A percentile compares a stretch with the other conserved stretches of the same genome.
Evolutionary conservation across 1,284 basidiomycete species (phyloP).

Genomic region (Microbotryum silenes-acaulis): DNA sequence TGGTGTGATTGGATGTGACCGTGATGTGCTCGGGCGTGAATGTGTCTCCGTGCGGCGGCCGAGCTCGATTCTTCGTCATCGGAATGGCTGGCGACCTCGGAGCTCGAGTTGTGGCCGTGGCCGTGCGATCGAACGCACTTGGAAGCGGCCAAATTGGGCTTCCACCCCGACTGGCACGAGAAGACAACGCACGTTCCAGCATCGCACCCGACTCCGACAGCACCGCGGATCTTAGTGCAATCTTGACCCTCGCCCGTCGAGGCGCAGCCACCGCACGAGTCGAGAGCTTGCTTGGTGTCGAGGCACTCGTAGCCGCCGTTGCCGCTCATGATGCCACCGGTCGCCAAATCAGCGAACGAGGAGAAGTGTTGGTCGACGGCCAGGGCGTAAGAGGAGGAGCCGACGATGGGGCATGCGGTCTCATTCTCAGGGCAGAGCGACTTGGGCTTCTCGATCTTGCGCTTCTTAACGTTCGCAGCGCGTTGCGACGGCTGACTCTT

Average conservation of each 20-base stretch:
- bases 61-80: slow-evolving; percentile 2
- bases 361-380: slow-evolving; percentile 23
- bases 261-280: slow-evolving; percentile 62
- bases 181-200: slow-evolving; percentile 35
- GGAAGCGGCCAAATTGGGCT: slow-evolving; percentile 14
- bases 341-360: slow-evolving; percentile 10
- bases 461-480: slow-evolving; percentile 16
- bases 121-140: slow-evolving; percentile 19
- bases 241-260: slow-evolving; percentile 57
- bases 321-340: slow-evolving; percentile 17
- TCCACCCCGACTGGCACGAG: slow-evolving; percentile 38
- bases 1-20: not conserved
- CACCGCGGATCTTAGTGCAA: slow-evolving; percentile 58
- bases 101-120: not conserved
- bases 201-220: slow-evolving; percentile 53
- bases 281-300: slow-evolving; percentile 41
- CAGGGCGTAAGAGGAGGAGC: slow-evolving; percentile 25
- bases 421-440: slow-evolving; percentile 29
- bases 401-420: slow-evolving; percentile 32
- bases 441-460: slow-evolving; percentile 6
- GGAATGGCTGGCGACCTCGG: too few relatives aligned
- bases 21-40: slow-evolving; percentile 2
- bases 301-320: slow-evolving; percentile 42
- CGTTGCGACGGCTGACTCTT: slow-evolving; percentile 1
- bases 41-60: slow-evolving; percentile 11